Percentiles rank a stretch among this genome's conserved stretches.
phyloP scores from a whole-genome alignment of 129 eudicot species.

The Tagetes patula region DNA sequence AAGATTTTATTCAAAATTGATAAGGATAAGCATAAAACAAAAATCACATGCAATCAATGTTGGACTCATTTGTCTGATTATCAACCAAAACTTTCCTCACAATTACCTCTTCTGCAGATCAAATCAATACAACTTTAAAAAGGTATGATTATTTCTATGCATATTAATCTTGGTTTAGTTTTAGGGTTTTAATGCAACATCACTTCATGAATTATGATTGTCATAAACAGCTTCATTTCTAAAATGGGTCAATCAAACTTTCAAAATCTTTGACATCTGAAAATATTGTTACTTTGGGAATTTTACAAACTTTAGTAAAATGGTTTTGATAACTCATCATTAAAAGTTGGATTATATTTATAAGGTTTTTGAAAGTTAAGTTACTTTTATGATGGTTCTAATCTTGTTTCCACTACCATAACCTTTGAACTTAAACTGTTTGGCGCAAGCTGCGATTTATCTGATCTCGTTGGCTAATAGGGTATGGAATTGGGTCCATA shows the following conservation, averaged over 20 bases:
- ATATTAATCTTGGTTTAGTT: not conserved
- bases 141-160: conserved; percentile 5
- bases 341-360: too few relatives aligned
- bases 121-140: not conserved
- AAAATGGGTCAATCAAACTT: not conserved
- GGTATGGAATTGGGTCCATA: too few relatives aligned
- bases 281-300: not conserved
- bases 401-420: too few relatives aligned
- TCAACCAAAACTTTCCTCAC: not conserved
- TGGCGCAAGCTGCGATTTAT: too few relatives aligned
- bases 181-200: not conserved
- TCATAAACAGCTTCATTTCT: not conserved
- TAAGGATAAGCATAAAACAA: not conserved
- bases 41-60: not conserved
- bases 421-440: too few relatives aligned
- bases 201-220: not conserved
- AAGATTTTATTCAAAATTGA: not conserved
- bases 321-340: not conserved
- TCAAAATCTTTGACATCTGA: not conserved
- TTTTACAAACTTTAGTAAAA: not conserved
- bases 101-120: conserved; percentile 3
- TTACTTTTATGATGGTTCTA: too few relatives aligned
- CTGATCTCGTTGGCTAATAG: too few relatives aligned
- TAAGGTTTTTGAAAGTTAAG: too few relatives aligned
- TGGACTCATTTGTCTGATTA: not conserved